A percentile compares a stretch with the other conserved stretches of the same genome.
Conservation (phyloP, 306 rosid species). For the Rosa lucieae region DNA sequence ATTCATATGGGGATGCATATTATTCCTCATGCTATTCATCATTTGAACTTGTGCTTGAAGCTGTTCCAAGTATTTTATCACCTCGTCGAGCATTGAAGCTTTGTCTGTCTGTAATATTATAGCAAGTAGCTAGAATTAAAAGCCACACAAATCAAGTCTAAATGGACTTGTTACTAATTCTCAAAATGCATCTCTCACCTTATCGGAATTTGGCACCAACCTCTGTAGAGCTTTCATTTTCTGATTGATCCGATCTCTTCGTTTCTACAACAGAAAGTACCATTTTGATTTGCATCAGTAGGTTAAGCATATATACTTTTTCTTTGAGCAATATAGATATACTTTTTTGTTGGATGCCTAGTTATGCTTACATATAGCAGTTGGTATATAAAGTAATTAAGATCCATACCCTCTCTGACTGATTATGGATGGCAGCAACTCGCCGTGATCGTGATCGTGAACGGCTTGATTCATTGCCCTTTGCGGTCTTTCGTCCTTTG, state of each 20-base stretch:
- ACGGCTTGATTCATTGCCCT: conserved; percentile 33
- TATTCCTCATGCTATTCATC: conserved; percentile 39
- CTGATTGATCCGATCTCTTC: conserved; percentile 62
- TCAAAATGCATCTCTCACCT: conserved; percentile 36
- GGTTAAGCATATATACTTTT: background rate
- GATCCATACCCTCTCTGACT: conserved; percentile 52
- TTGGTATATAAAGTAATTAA: background rate
- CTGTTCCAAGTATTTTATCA: conserved; percentile 53
- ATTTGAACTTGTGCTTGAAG: conserved; percentile 56
- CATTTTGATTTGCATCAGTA: background rate
- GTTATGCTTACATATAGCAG: background rate
- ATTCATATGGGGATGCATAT: conserved; percentile 31
- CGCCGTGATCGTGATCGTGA: conserved; percentile 42
- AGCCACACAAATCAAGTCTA: background rate
- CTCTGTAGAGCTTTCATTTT: conserved; percentile 60
- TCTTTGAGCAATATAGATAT: background rate
- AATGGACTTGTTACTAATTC: background rate
- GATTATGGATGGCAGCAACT: conserved; percentile 56
- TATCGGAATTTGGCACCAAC: conserved; percentile 63
- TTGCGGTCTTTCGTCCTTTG: conserved; percentile 35
- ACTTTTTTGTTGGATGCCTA: background rate
- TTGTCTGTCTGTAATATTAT: conserved; percentile 44
- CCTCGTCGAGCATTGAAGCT: conserved; percentile 71
- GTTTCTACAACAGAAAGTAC: conserved; percentile 31
- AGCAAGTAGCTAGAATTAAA: background rate